Evolutionary conservation across 148 eudicot genomes (phyloP), one percentile per base, ranked within the genome.

Genomic region (Nyssa sinensis): DNA sequence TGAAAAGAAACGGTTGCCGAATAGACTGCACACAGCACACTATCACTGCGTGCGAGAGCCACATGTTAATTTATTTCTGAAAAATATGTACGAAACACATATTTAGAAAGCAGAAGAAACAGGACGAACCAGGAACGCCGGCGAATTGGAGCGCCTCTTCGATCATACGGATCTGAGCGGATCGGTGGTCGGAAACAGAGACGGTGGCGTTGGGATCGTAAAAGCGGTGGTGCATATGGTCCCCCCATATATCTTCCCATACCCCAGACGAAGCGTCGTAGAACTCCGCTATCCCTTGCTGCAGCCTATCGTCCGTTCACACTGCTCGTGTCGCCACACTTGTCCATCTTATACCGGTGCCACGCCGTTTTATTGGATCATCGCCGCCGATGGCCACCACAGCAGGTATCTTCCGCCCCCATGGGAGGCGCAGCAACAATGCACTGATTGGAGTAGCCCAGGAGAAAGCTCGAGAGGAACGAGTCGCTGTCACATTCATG

Each of bases 171-270:
- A 95, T 84, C 94, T 95, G 99, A 79, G 99, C 99, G 23, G 85
- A 57, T 10, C 86, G 87, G 31, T 95, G 99, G 33, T 91, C 91
- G 37, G 91, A 82, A 73, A 95, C 29, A 4, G 86, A 55, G 7
- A 82, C 88, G 21, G 73, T 30, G 28, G 79, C 49, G 13, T 79
- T 74, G 3, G 88, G 77, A 1, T 86, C 87, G 66, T 94, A 94
- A 74, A 67, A 94, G 1, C 98, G 97, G 68, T 94, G 98, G 69
- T 94, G 98, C 98, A 94, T 90, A 75, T 94, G 97, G 69, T 92
- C 98, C 16, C 98, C 98, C 98, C 98, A 94, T 3, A 94, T 88
- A 25, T 88, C 84, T 80, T 94, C 98, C 98, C 98, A 94, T 12
- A 90, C 30, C 2, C 86, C 96, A 1, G 99, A 89, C 8, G 99